Evolutionary conservation across 306 rosid genomes (phyloP).

Genomic region (Acacia confusa): DNA sequence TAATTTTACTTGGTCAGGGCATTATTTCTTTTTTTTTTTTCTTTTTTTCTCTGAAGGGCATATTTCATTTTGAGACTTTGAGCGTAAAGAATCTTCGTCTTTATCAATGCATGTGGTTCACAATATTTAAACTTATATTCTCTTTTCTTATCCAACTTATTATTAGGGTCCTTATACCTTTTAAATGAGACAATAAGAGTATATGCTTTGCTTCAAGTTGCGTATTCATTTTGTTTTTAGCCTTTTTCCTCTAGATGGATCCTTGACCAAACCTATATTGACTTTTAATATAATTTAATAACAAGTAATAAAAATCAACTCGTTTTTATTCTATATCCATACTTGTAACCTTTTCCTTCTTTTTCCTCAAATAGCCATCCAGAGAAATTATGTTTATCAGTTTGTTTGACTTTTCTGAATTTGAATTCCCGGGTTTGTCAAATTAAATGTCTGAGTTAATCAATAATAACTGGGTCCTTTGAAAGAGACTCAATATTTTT

Average conservation of each 20-base stretch:
- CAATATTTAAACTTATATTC: no score
- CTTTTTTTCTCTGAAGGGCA: no score
- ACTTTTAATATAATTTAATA: not conserved
- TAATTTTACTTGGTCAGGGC: no score
- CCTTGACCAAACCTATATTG: not conserved
- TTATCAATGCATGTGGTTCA: no score
- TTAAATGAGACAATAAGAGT: no score
- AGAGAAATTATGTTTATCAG: not conserved
- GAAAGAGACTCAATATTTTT: not conserved
- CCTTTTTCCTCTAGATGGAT: not conserved
- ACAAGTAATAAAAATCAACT: not conserved
- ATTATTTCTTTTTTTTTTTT: no score
- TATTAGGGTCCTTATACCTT: no score
- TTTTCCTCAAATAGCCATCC: not conserved
- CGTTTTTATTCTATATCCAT: not conserved
- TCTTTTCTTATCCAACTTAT: no score
- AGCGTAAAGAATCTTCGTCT: no score
- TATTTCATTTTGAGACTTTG: fast-evolving
- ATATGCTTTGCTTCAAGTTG: not conserved
- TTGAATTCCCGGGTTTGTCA: not conserved
- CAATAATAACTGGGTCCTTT: not conserved
- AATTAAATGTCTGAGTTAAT: not conserved
- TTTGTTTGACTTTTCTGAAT: not conserved
- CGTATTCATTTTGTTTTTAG: not conserved
- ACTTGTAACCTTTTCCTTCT: not conserved